phyloP scores from a whole-genome alignment of 345 rosid genomes.

The Murraya koenigii region DNA sequence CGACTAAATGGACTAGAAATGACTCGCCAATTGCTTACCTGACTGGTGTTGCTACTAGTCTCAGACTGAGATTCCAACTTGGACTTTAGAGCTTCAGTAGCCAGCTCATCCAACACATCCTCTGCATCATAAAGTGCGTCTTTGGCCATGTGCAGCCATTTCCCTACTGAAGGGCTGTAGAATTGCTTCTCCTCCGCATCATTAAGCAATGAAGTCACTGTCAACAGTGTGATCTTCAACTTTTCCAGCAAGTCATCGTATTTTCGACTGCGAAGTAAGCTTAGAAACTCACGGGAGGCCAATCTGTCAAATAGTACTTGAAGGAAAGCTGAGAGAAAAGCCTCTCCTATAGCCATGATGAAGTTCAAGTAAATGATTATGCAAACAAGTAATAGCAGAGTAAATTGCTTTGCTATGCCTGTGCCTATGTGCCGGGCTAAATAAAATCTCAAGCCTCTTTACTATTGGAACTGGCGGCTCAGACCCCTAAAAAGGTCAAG shows the following conservation, averaged over 20 bases:
- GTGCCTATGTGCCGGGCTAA: background rate
- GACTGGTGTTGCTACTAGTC: background rate
- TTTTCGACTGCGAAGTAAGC: background rate
- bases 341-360: constrained; percentile 13
- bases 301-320: constrained; percentile 15
- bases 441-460: background rate
- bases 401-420: background rate
- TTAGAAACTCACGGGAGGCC: constrained; percentile 16
- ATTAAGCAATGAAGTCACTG: constrained; percentile 7
- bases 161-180: background rate
- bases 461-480: background rate
- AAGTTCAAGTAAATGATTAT: background rate
- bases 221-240: constrained; percentile 13
- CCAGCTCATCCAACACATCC: constrained; percentile 20
- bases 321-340: constrained; percentile 19
- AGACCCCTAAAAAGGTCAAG: background rate
- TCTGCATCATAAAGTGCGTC: constrained; percentile 17
- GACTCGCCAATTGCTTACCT: constrained; percentile 13
- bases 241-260: constrained; percentile 8
- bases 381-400: background rate
- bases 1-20: constrained; percentile 12
- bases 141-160: constrained; percentile 20
- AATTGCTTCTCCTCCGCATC: constrained; percentile 23
- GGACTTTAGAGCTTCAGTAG: constrained; percentile 11
- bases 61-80: constrained; percentile 1